Base-by-base conservation (phyloP, 257 asterid species). In the Hygrophila difformis region DNA sequence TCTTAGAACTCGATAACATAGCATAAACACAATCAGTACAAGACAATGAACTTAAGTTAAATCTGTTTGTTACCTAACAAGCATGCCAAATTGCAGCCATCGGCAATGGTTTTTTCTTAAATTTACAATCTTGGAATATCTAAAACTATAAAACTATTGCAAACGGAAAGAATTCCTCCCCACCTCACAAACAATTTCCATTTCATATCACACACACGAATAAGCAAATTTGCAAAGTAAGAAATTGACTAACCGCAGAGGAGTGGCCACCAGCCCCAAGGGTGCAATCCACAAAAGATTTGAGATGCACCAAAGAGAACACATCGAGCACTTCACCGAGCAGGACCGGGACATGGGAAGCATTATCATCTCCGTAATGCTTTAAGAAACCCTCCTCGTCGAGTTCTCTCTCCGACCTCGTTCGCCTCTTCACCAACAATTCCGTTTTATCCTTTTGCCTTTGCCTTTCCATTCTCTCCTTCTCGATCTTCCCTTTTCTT, bases 241-340 rank as follows among this genome's bases (percentile, higher is more conserved):
- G 21, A 0, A 35, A 56, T 18, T 9, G 12, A 66, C 82, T 21
- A 14, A 88, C 97, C 73, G 81, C 81, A 20, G 82, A 66, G 24
- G 97, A 82, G 61, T 89, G 97, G 16, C 96, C 96, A 9, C 84
- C 97, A 19, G 94, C 96, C 17, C 97, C 97, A 10, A 89, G 96
- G 16, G 97, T 89, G 44, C 97, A 89, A 47, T 89, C 97, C 51
- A 82, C 91, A 64, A 89, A 89, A 5, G 96, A 84, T 12, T 65
- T 65, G 54, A 85, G 93, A 42, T 61, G 49, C 4, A 65, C 46
- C 9, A 91, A 70, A 44, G 85, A 51, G 50, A 89, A 85, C 10
- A 67, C 85, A 56, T 89, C 96, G 52, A 89, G 66, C 20, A 85
- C 91, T 72, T 89, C 97, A 8, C 91, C 96, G 8, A 84, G 74